These are phyloP conservation scores for Aureobasidium melanogenum DNA, from an alignment of 2,329 filamentous ascomycete genomes.

Conservation along the genomic window DNA sequence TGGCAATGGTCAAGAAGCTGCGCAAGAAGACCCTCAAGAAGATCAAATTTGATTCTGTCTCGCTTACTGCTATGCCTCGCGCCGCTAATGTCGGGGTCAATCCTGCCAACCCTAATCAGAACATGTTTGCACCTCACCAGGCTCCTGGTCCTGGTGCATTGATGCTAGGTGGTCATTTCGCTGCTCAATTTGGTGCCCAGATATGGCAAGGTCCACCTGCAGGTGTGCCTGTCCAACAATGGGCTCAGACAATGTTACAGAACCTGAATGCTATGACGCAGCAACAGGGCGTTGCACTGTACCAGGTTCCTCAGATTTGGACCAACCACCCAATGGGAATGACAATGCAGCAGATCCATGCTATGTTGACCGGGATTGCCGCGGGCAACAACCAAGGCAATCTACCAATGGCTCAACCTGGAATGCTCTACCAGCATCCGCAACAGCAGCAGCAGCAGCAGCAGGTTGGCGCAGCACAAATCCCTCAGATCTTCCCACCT, in stretches of 20 bases:
- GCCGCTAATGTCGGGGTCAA: not conserved
- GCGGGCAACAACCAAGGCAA: not conserved
- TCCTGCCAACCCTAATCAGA: not conserved
- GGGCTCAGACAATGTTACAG: constrained; percentile 3
- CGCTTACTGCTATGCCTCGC: constrained; percentile 43
- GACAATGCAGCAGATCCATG: constrained; percentile 6
- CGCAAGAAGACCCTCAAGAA: constrained; percentile 40
- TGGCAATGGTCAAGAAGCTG: constrained; percentile 43
- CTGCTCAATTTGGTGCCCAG: not conserved
- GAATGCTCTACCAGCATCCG: not conserved
- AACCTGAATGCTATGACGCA: not conserved
- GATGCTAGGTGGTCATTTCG: not conserved
- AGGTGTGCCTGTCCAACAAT: not conserved
- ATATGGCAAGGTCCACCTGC: constrained; percentile 2
- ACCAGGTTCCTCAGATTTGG: constrained; percentile 7
- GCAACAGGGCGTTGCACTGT: not conserved
- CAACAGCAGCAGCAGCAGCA: not conserved
- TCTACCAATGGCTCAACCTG: not conserved
- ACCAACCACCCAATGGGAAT: constrained; percentile 6
- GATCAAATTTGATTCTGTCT: constrained; percentile 56
- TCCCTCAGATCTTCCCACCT: not conserved
- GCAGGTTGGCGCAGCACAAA: not conserved
- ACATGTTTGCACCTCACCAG: not conserved
- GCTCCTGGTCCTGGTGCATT: not conserved
- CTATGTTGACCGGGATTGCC: not conserved